phyloP scores from a whole-genome alignment of 73 alveolate genomes.

The Paraurostyla sp. region DNA sequence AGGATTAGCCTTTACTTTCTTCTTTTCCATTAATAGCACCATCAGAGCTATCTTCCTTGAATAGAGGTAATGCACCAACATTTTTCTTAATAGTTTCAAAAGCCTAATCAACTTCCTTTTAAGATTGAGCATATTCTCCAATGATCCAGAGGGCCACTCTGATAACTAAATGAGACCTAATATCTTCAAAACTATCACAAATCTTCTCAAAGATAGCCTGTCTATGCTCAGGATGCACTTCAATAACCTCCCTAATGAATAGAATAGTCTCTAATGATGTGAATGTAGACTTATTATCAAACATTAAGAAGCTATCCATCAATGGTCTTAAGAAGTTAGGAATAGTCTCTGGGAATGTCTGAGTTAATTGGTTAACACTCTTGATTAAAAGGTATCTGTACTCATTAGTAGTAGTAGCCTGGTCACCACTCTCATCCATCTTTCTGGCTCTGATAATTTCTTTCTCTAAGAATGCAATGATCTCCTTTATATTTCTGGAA shows the following conservation, averaged over 20 bases:
- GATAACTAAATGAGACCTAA: slow-evolving; percentile 70
- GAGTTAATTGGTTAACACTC: slow-evolving; percentile 60
- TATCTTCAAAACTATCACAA: slow-evolving; percentile 68
- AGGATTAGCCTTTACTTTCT: slow-evolving; percentile 19
- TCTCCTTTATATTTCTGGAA: slow-evolving; percentile 85
- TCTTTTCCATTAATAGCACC: slow-evolving; percentile 21
- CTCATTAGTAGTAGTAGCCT: slow-evolving; percentile 45
- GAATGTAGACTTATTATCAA: slow-evolving; percentile 23
- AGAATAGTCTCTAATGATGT: slow-evolving; percentile 69
- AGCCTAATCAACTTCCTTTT: slow-evolving; percentile 66
- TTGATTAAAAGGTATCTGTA: slow-evolving; percentile 65
- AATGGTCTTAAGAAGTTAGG: slow-evolving; percentile 50
- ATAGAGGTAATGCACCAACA: slow-evolving; percentile 80
- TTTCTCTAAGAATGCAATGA: slow-evolving; percentile 76
- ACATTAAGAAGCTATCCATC: slow-evolving; percentile 67
- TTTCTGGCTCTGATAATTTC: slow-evolving; percentile 65
- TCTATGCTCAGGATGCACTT: slow-evolving; percentile 66
- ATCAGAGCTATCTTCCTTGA: slow-evolving; percentile 38
- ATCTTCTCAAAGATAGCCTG: slow-evolving; percentile 63
- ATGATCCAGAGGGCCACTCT: slow-evolving; percentile 83
- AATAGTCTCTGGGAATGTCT: slow-evolving; percentile 76
- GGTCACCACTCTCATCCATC: slow-evolving; percentile 72
- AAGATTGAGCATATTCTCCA: slow-evolving; percentile 76
- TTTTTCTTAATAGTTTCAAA: slow-evolving; percentile 66
- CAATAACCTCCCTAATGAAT: slow-evolving; percentile 69